Evolutionary conservation across 2,329 filamentous ascomycete species (phyloP).

Genomic region (Metarhizium rileyi): DNA sequence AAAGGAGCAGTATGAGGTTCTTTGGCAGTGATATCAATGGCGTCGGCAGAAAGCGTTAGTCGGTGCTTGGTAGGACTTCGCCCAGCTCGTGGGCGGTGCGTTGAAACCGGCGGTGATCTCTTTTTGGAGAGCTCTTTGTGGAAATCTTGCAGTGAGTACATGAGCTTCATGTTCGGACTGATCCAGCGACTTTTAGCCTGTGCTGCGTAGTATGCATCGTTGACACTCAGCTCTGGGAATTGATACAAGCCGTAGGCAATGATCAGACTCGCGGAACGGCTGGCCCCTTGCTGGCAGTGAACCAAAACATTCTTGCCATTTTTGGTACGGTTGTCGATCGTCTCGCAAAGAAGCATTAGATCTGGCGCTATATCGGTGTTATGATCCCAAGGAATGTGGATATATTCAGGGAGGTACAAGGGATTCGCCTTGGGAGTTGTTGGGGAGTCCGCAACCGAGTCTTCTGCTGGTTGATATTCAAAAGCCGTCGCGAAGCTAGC

Average conservation of each 20-base stretch:
- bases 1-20: slow-evolving; percentile 53
- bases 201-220: slow-evolving; percentile 73
- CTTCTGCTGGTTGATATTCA: slow-evolving; percentile 38
- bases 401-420: slow-evolving; percentile 61
- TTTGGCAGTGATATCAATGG: slow-evolving; percentile 40
- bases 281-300: slow-evolving; percentile 80
- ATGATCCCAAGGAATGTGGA: slow-evolving; percentile 82
- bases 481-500: slow-evolving; percentile 52
- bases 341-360: slow-evolving; percentile 63
- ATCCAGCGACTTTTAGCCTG: slow-evolving; percentile 81
- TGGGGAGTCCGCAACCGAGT: slow-evolving; percentile 33
- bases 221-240: slow-evolving; percentile 65
- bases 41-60: slow-evolving; percentile 49
- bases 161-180: slow-evolving; percentile 83
- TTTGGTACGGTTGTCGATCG: slow-evolving; percentile 61
- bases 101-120: slow-evolving; percentile 32
- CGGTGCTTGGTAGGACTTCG: slow-evolving; percentile 52
- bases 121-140: slow-evolving; percentile 51
- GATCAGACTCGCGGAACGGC: slow-evolving; percentile 74
- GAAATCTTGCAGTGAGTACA: slow-evolving; percentile 83
- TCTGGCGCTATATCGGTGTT: slow-evolving; percentile 78
- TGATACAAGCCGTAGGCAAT: slow-evolving; percentile 79
- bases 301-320: slow-evolving; percentile 71
- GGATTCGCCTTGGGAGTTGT: slow-evolving; percentile 43
- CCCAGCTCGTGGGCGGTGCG: slow-evolving; percentile 39